Conservation (phyloP, 2,329 filamentous ascomycete species). For the Diplocarpon rosae region DNA sequence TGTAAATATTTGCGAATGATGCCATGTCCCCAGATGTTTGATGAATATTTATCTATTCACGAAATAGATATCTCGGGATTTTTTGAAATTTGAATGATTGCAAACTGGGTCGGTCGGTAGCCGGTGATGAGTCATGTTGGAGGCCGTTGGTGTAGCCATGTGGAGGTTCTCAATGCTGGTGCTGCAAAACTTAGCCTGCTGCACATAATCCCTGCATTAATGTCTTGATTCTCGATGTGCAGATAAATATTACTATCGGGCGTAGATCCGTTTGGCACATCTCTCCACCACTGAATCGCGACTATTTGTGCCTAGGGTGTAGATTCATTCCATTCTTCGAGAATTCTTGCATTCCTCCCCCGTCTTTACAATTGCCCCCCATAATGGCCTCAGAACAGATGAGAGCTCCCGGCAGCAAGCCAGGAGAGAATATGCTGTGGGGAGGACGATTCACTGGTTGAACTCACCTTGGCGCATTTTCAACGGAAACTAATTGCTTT, state of each 20-base stretch:
- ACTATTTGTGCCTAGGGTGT: not conserved
- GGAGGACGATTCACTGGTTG: conserved; percentile 49
- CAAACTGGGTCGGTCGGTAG: not conserved
- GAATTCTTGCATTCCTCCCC: not conserved
- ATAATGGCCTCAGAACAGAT: conserved; percentile 22
- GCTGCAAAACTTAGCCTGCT: not conserved
- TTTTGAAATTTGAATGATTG: not conserved
- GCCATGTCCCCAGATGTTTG: conserved; percentile 12
- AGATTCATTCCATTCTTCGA: not conserved
- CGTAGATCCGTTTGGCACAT: not conserved
- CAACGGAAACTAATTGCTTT: conserved; percentile 11
- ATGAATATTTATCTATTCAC: no score
- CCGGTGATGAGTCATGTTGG: not conserved
- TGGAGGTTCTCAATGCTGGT: conserved; percentile 1
- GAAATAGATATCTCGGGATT: not conserved
- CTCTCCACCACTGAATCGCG: not conserved
- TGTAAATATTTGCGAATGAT: conserved; percentile 66
- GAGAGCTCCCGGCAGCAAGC: conserved; percentile 21
- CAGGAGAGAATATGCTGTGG: conserved; percentile 40
- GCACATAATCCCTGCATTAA: not conserved
- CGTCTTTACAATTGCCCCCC: conserved; percentile 4
- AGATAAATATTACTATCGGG: not conserved
- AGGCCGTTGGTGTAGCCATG: conserved; percentile 4
- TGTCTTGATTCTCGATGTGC: not conserved
- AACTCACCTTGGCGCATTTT: conserved; percentile 8